Conservation (phyloP, 768 basidiomycete genomes). For the Boletus coccyginus region DNA sequence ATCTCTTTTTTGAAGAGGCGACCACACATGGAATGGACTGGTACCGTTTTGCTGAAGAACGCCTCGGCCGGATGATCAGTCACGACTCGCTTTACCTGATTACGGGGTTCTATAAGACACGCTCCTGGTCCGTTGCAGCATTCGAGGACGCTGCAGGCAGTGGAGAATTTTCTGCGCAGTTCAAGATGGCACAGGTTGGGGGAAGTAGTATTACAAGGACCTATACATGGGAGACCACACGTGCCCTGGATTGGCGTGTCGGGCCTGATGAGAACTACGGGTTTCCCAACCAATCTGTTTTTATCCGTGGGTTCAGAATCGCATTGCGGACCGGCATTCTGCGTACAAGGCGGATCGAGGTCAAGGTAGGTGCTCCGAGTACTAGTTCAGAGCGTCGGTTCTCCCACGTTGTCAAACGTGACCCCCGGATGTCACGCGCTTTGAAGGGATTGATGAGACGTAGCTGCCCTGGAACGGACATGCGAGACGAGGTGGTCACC, state of each 20-base stretch:
- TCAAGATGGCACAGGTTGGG: constrained; percentile 3
- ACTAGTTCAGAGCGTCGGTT: not conserved
- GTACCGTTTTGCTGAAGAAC: constrained; percentile 25
- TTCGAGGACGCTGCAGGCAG: not conserved
- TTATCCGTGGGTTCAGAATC: constrained; percentile 28
- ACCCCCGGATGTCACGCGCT: constrained; percentile 1
- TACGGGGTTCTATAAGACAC: constrained; percentile 8
- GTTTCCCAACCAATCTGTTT: constrained; percentile 22
- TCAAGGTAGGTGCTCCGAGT: not conserved
- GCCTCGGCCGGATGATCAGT: constrained; percentile 9
- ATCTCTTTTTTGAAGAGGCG: constrained; percentile 20
- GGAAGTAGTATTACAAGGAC: not conserved
- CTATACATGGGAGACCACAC: constrained; percentile 12
- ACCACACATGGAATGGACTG: constrained; percentile 19
- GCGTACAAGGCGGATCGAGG: not conserved
- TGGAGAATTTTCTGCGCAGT: not conserved
- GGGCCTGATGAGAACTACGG: constrained; percentile 1
- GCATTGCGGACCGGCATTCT: constrained; percentile 3
- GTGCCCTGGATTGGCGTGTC: no score
- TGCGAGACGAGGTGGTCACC: not conserved
- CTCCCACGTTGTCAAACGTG: not conserved
- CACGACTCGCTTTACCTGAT: constrained; percentile 25
- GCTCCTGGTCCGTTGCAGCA: constrained; percentile 29
- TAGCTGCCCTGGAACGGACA: not conserved
- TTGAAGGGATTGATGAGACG: not conserved